Evolutionary conservation across 192 early-diverging fungal genomes (phyloP).

Genomic region (Dissophora ornata): DNA sequence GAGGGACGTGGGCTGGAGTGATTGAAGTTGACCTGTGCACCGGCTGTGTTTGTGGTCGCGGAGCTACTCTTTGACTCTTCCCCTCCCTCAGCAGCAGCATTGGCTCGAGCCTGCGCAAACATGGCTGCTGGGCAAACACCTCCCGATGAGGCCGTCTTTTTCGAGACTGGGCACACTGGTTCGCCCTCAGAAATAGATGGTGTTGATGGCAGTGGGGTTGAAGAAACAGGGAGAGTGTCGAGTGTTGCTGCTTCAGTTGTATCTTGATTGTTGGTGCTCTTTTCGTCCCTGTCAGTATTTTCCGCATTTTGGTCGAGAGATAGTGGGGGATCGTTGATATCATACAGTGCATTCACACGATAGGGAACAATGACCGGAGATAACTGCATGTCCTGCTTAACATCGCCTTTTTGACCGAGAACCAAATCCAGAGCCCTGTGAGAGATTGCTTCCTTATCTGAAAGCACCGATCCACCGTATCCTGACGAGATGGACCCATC

Average conservation of each 20-base stretch:
- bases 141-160: slow-evolving; percentile 45
- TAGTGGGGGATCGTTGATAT: not conserved
- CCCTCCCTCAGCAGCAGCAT: not conserved
- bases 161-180: slow-evolving; percentile 41
- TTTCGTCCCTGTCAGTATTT: not conserved
- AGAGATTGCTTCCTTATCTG: slow-evolving; percentile 11
- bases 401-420: not conserved
- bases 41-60: not conserved
- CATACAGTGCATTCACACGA: slow-evolving; percentile 16
- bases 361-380: slow-evolving; percentile 23
- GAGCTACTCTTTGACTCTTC: not conserved
- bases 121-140: slow-evolving; percentile 46
- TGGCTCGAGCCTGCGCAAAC: slow-evolving; percentile 46
- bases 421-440: slow-evolving; percentile 1
- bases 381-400: not conserved
- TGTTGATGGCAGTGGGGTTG: not conserved
- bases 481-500: slow-evolving; percentile 31
- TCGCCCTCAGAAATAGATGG: slow-evolving; percentile 2
- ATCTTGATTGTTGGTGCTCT: not conserved
- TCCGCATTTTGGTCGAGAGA: not conserved
- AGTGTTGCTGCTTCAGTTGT: not conserved
- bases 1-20: not conserved
- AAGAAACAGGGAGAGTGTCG: not conserved
- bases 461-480: slow-evolving; percentile 32
- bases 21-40: not conserved